Base-by-base conservation (phyloP, 2,329 filamentous ascomycete genomes). In the Epicoccum nigrum region DNA sequence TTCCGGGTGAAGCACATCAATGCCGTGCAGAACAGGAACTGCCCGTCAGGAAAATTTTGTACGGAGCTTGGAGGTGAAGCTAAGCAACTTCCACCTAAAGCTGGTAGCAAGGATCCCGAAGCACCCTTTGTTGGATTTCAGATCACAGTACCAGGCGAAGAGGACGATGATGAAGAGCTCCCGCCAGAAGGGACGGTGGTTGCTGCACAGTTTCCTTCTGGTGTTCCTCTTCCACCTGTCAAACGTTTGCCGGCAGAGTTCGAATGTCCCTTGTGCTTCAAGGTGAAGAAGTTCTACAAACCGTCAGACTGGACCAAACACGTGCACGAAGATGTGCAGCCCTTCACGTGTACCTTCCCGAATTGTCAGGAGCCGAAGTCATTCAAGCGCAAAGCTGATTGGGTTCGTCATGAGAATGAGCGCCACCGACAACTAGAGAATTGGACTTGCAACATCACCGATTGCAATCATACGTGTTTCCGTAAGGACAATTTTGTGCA, bases 251-350 rank as follows among this genome's bases (percentile, higher is more conserved):
- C 92, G 0, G 90, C 92, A 3, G 86, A 93, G 66, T 93, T 96
- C 55, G 92, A 97, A 76, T 97, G 92, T 62, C 87, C 89, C 30
- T 78, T 96, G 17, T 96, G 92, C 75, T 96, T 90, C 76, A 85
- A 87, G 61, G 82, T 86, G 44, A 96, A 94, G 78, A 90, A 86
- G 64, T 92, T 94, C 63, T 84, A 87, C 63, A 96, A 96, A 72
- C 92, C 92, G 13, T 96, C 92, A 0, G 92, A 97, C 73, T 97
- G 92, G 92, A 96, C 92, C 1, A 96, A 97, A 71, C 92, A 97
- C 67, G 90, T 97, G 1, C 90, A 96, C 63, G 92, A 96, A 73
- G 92, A 97, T 69, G 85, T 96, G 1, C 89, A 94, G 68, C 92
- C 92, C 0, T 96, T 96, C 62, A 95, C 90, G 3, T 97, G 92